Evolutionary conservation across 202 grass and related monocot species (phyloP), one percentile per base, ranked within the genome.

Genomic region (Elaeis oleifera): DNA sequence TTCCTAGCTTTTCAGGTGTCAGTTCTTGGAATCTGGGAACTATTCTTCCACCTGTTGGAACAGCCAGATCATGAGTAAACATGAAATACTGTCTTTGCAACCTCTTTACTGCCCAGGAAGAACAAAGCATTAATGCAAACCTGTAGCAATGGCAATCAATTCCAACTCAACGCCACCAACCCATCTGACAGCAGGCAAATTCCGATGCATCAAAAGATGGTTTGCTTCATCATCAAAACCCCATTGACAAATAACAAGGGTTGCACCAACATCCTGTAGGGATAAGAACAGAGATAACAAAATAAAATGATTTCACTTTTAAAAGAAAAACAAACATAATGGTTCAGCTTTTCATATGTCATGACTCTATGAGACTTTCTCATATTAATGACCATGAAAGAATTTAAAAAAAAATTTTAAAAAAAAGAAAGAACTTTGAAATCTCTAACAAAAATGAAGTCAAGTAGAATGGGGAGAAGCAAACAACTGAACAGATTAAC

Each of bases 151-250:
- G 59, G 88, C 94, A 75, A 92, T 99, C 67, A 99, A 77, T 69
- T 99, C 88, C 76, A 99, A 68, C 81, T 99, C 94, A 78, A 99
- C 94, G 58, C 88, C 94, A 84, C 88, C 88, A 86, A 99, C 94
- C 94, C 88, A 99, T 86, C 94, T 86, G 55, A 99, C 85, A 80
- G 94, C 94, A 49, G 94, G 94, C 25, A 99, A 63, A 76, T 99
- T 89, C 70, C 88, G 84, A 53, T 89, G 78, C 88, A 99, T 84
- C 39, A 92, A 68, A 26, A 99, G 58, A 84, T 99, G 94, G 56
- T 99, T 99, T 65, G 94, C 94, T 86, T 99, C 94, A 82, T 99
- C 94, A 82, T 99, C 94, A 32, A 99, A 99, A 57, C 94, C 94
- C 94, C 94, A 99, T 49, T 99, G 94, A 54, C 94, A 99, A 63